These are phyloP conservation scores for Acephala macrosclerotiorum DNA, from an alignment of 2,329 filamentous ascomycete genomes.

Conservation along the genomic window DNA sequence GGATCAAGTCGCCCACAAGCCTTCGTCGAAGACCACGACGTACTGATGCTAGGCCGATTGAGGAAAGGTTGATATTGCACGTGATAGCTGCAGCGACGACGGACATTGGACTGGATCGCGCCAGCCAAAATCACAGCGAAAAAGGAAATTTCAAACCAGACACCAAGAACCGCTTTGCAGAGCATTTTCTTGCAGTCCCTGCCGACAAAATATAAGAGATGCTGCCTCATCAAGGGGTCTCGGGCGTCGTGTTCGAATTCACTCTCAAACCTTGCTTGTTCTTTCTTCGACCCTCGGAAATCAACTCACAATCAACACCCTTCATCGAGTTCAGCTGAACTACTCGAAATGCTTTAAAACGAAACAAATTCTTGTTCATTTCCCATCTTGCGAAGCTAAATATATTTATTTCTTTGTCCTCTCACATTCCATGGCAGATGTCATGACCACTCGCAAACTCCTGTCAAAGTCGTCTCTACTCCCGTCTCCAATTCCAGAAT, in stretches of 20 bases:
- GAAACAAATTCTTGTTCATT: background rate
- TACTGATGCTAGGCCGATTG: background rate
- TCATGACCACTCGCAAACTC: background rate
- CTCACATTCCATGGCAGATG: background rate
- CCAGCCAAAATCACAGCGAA: too few species aligned
- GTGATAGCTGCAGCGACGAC: too few species aligned
- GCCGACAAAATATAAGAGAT: too few species aligned
- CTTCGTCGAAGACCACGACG: conserved; percentile 4
- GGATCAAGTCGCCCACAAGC: conserved; percentile 9
- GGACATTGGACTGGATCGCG: too few species aligned
- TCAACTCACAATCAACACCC: background rate
- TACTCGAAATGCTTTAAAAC: background rate
- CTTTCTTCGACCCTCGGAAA: background rate
- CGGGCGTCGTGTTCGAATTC: background rate
- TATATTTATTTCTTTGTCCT: background rate
- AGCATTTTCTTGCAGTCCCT: too few species aligned
- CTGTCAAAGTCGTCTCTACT: background rate
- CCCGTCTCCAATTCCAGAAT: background rate
- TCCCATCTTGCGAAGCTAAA: background rate
- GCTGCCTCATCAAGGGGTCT: background rate
- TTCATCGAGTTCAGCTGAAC: conserved; percentile 3
- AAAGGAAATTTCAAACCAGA: background rate
- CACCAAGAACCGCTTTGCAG: background rate
- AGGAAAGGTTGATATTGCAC: too few species aligned
- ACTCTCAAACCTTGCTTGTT: background rate